These are phyloP conservation scores for Xylaria curta DNA, from an alignment of 495 filamentous ascomycete species.

Conservation along the genomic window DNA sequence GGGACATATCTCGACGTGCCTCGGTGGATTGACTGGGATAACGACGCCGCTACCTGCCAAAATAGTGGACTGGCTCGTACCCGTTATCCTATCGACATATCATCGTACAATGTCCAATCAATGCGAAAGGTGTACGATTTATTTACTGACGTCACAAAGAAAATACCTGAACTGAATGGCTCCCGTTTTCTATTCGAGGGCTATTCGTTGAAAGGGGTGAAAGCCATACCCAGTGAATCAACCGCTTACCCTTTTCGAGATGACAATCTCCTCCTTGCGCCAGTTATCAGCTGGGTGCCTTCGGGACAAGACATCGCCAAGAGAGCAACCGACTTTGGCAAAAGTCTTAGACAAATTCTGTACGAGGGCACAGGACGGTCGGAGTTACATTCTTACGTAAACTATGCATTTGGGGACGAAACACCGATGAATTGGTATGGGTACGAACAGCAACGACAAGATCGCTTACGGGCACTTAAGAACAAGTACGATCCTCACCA, in stretches of 20 bases:
- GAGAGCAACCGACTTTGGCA: slow-evolving; percentile 45
- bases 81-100: slow-evolving; percentile 56
- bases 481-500: slow-evolving; percentile 60
- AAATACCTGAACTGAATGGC: slow-evolving; percentile 33
- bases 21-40: slow-evolving; percentile 44
- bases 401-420: slow-evolving; percentile 67
- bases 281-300: slow-evolving; percentile 48
- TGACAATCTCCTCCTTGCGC: slow-evolving; percentile 53
- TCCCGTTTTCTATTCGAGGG: slow-evolving; percentile 64
- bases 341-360: slow-evolving; percentile 51
- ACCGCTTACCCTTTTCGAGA: slow-evolving; percentile 48
- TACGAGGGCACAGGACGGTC: slow-evolving; percentile 42
- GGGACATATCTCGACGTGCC: slow-evolving; percentile 34
- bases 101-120: slow-evolving; percentile 48
- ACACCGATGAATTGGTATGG: slow-evolving; percentile 55
- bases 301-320: slow-evolving; percentile 35
- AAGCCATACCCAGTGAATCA: slow-evolving; percentile 39
- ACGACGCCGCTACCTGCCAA: slow-evolving; percentile 37
- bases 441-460: slow-evolving; percentile 55
- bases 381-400: slow-evolving; percentile 58
- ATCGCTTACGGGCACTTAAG: slow-evolving; percentile 37
- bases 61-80: slow-evolving; percentile 48
- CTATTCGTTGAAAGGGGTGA: slow-evolving; percentile 57
- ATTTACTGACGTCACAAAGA: slow-evolving; percentile 41
- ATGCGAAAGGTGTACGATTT: slow-evolving; percentile 46